Evolutionary conservation across 805 yeast species (phyloP), one percentile per base, ranked within the genome.

Genomic region (Yamadazyma scolyti): DNA sequence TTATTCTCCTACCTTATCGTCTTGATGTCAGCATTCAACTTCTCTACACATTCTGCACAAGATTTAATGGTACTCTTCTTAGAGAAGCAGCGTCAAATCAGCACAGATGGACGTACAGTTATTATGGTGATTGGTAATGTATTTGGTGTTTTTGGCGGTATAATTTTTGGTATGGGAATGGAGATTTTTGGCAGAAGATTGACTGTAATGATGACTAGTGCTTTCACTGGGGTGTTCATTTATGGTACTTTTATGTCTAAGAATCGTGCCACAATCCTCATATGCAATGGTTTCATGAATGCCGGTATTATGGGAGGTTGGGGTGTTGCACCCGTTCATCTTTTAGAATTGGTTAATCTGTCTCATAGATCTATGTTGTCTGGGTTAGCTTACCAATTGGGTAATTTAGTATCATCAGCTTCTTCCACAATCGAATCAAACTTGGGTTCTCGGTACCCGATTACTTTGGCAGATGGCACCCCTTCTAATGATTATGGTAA

Each of bases 11-110:
- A 58, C 41, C 40, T 55, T 38, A 47, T 60, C 5, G 39, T 59
- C 33, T 26, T 79, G 50, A 72, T 80, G 79, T 69, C 82, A 12
- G 83, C 81, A 12, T 75, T 79, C 65, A 81, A 80, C 56, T 82
- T 79, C 59, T 70, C 73, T 60, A 72, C 84, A 6, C 90, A 82
- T 44, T 86, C 85, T 1, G 75, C 86, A 5, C 88, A 82, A 56
- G 90, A 82, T 52, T 58, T 82, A 48, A 78, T 71, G 54, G 85
- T 87, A 22, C 77, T 85, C 1, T 61, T 77, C 58, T 58, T 82
- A 29, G 61, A 65, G 16, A 65, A 62, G 14, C 86, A 81, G 50
- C 61, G 74, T 18, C 61, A 51, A 8, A 67, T 68, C 40, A 48
- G 68, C 16, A 42, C 50, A 3, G 58, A 81, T 48, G 58, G 65